A percentile compares a stretch with the other conserved stretches of the same genome.
These are phyloP conservation scores for Coffea canephora DNA, from an alignment of 257 asterid genomes.

Conservation along the genomic window DNA sequence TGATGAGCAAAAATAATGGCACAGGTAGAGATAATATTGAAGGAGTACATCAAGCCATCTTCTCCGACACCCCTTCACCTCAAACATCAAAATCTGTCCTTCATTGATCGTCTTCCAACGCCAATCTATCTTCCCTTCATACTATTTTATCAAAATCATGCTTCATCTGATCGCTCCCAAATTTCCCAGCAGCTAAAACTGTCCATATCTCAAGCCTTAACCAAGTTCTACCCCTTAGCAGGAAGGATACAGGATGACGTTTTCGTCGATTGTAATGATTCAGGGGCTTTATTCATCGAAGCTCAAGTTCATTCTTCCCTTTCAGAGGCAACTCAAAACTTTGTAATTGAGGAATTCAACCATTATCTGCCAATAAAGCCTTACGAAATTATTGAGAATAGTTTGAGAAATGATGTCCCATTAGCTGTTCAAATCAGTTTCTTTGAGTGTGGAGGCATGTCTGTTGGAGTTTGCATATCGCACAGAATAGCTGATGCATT, in stretches of 20 bases:
- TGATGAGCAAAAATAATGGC: not conserved
- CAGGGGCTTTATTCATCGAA: conserved; percentile 26
- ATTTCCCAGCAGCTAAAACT: conserved; percentile 16
- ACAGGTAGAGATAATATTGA: not conserved
- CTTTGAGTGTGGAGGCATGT: too few relatives aligned
- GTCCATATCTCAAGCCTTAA: conserved; percentile 24
- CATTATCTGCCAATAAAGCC: conserved; percentile 17
- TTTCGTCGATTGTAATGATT: conserved; percentile 25
- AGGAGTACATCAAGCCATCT: conserved; percentile 13
- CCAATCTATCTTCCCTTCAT: not conserved
- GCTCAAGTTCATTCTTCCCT: conserved; percentile 25
- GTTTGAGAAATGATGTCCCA: not conserved
- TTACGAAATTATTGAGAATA: not conserved
- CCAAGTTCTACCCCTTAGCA: conserved; percentile 36
- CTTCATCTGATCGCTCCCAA: not conserved
- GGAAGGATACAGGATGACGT: conserved; percentile 23
- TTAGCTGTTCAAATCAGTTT: conserved; percentile 22
- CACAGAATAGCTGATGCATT: conserved; percentile 30
- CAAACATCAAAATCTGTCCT: not conserved
- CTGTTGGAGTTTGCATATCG: conserved; percentile 10
- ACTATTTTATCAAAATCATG: not conserved
- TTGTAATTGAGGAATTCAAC: conserved; percentile 14
- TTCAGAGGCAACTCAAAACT: conserved; percentile 4
- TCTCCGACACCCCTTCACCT: conserved; percentile 11
- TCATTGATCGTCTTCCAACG: not conserved